Base-by-base conservation (phyloP, 768 basidiomycete species). In the Russula brevipes region DNA sequence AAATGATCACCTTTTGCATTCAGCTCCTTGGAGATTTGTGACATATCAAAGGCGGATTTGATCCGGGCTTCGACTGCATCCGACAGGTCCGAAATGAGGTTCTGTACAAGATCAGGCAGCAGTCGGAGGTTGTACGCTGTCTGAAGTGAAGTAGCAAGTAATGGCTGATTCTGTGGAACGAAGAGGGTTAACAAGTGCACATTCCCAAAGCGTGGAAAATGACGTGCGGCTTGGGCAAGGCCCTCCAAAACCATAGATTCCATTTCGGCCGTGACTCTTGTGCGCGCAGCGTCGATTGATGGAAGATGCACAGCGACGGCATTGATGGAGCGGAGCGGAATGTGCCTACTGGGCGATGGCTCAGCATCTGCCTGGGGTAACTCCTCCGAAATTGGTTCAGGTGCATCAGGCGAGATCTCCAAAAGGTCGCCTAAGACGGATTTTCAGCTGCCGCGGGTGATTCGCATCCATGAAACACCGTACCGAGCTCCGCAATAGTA, bases 101-200 rank as follows among this genome's bases (percentile, higher is more conserved):
- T 83, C 61, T 88, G 84, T 4, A 98, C 90, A 6, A 98, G 82
- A 31, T 85, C 81, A 0, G 96, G 91, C 11, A 99, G 79, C 16
- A 91, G 82, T 35, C 88, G 82, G 14, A 99, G 82, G 72, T 98
- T 99, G 74, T 93, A 90, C 4, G 96, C 94, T 1, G 94, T 98
- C 78, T 98, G 97, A 12, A 99, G 80, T 0, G 96, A 93, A 1
- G 93, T 94, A 0, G 95, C 93, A 1, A 99, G 81, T 17, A 96
- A 75, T 1, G 93, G 85, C 75, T 92, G 94, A 70, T 98, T 90
- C 94, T 97, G 66, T 44, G 59, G 41, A 39, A 35, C 44, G 47
- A 41, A 49, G 54, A n/a, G 24, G 30, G 46, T 62, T 59, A 57
- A 60, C 31, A 44, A 52, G 56, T 50, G 53, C 54, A 12, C 41